A percentile compares a stretch with the other conserved stretches of the same genome.
Conservation (phyloP, 495 filamentous ascomycete genomes). For the Cercophora newfieldiana region DNA sequence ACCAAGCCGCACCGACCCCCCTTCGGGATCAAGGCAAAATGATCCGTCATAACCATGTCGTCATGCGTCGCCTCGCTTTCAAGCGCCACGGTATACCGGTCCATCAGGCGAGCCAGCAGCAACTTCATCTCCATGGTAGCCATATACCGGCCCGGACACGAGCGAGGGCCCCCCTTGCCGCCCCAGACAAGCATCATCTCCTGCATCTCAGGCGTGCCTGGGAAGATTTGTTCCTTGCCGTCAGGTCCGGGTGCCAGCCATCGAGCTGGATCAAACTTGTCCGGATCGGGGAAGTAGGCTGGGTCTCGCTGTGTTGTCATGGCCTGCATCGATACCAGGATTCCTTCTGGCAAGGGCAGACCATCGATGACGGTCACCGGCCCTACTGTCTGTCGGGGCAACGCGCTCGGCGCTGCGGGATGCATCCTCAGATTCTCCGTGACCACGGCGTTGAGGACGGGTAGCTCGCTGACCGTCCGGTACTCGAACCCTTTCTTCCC, state of each 20-base stretch:
- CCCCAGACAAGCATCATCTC: conserved; percentile 19
- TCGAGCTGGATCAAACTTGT: conserved; percentile 1
- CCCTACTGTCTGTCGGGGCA: neutral
- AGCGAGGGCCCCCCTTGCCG: neutral
- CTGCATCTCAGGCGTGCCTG: conserved; percentile 11
- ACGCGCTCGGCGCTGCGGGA: neutral
- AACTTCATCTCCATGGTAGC: conserved; percentile 20
- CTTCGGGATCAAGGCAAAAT: conserved; percentile 17
- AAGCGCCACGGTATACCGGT: conserved; percentile 5
- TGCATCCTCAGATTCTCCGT: neutral
- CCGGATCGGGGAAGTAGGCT: conserved; percentile 8
- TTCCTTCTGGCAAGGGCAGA: neutral
- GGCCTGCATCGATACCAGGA: conserved; percentile 16
- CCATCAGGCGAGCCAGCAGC: conserved; percentile 8
- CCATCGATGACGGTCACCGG: neutral
- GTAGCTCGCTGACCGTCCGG: neutral
- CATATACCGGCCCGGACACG: conserved; percentile 16
- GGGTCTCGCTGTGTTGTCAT: conserved; percentile 14
- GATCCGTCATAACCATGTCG: conserved; percentile 23
- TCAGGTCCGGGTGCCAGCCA: neutral
- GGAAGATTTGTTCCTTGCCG: neutral
- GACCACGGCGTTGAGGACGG: neutral
- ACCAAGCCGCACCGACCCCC: conserved; percentile 15
- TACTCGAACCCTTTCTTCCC: neutral
- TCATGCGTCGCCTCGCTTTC: conserved; percentile 9